phyloP scores from a whole-genome alignment of 208 protist species.

The Tritrichomonas musculus region DNA sequence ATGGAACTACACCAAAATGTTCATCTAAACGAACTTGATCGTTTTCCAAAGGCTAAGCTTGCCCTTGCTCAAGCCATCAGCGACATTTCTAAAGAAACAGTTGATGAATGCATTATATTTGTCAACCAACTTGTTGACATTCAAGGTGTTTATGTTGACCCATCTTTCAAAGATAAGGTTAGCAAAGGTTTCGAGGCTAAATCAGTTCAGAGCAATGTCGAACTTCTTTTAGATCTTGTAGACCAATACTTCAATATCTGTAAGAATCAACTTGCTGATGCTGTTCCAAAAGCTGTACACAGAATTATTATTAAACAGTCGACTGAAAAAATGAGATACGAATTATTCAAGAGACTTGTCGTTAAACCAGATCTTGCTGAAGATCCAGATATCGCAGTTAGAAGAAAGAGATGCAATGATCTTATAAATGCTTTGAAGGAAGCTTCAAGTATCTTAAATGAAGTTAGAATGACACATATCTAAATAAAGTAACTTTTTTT shows the following conservation, averaged over 20 bases:
- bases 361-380: conserved; percentile 41
- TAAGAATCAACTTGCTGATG: background rate
- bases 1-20: conserved; percentile 13
- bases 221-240: background rate
- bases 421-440: conserved; percentile 47
- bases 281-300: background rate
- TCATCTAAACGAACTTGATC: background rate
- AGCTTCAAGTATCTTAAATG: conserved; percentile 46
- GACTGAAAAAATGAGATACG: background rate
- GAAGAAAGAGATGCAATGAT: conserved; percentile 43
- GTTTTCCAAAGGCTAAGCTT: background rate
- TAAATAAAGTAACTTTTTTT: too few species aligned
- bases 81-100: background rate
- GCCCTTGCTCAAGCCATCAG: background rate
- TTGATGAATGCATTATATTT: conserved; percentile 10
- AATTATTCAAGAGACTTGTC: conserved; percentile 31
- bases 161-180: background rate
- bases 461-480: conserved; percentile 34
- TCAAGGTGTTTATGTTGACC: background rate
- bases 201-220: background rate
- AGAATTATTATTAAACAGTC: conserved; percentile 21
- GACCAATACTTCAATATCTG: background rate
- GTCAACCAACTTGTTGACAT: conserved; percentile 25
- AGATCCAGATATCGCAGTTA: conserved; percentile 49
- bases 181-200: background rate